Evolutionary conservation across 1,284 basidiomycete species (phyloP), one percentile per base, ranked within the genome.

Genomic region (Ceratobasidium sp.): DNA sequence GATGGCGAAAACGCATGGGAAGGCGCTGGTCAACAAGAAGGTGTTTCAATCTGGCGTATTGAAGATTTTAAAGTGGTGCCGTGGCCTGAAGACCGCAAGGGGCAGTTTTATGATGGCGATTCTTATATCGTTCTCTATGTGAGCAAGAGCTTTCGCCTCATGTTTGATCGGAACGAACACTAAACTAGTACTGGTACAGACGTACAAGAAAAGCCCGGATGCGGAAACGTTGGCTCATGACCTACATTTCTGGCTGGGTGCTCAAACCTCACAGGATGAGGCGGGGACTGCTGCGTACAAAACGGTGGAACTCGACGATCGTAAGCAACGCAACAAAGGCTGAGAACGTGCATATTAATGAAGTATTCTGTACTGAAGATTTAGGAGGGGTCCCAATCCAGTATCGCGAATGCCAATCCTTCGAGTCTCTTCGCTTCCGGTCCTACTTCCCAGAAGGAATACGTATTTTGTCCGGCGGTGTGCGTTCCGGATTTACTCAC

Each of bases 221-320:
- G 81, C 86, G 5, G 83, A 88, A 38, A 82, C 85, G 2, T 83
- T 91, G 5, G 88, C 87, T 0, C 90, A 89, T 80, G 87, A 92
- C 82, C 85, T 92, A 20, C 90, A 91, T 82, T 92, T 92, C 82
- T 92, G 90, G 91, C 84, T 92, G 3, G 90, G 91, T 1, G 82
- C 86, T 67, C 84, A 90, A 62, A 91, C 90, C 0, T 88, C 85
- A 12, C 89, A 90, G 80, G 90, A 92, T 79, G 90, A 92, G 81
- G 90, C 90, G 18, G 90, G 88, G 2, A 90, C 89, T 5, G 90
- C 90, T 1, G 90, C 90, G 0, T 92, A 90, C 83, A 92, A 91
- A 85, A 89, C 90, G 1, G 90, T 91, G 18, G 91, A 92, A 81
- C 85, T 92, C 1, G 91, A 92, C 78, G 91, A 92, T 81, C 87